These are phyloP conservation scores for Auricularia sp. DNA, from an alignment of 768 basidiomycete genomes.

Conservation along the genomic window DNA sequence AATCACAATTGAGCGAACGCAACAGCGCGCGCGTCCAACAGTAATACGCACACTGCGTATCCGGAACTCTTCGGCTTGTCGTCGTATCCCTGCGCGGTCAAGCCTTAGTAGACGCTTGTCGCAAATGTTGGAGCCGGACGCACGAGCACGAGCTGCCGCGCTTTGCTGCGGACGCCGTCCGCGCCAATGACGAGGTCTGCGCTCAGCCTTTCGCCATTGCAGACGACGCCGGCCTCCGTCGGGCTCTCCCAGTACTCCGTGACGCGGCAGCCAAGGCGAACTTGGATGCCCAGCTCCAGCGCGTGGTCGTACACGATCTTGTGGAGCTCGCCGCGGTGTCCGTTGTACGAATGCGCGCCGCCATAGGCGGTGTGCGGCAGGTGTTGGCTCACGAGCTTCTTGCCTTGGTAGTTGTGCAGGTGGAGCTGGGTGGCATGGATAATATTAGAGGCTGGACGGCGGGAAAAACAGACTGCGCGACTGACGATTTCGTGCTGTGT, in stretches of 20 bases:
- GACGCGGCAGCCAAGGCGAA: constrained; percentile 13
- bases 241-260: constrained; percentile 13
- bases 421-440: constrained; percentile 3
- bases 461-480: not conserved
- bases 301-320: constrained; percentile 14
- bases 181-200: constrained; percentile 18
- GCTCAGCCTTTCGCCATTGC: constrained; percentile 9
- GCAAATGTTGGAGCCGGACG: constrained; percentile 5
- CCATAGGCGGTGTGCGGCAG: constrained; percentile 10
- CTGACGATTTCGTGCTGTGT: constrained; percentile 6
- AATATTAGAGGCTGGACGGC: no score
- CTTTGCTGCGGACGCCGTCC: constrained; percentile 16
- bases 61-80: constrained; percentile 16
- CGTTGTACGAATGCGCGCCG: constrained; percentile 15
- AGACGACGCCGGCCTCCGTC: constrained; percentile 11
- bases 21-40: no score
- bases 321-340: constrained; percentile 19
- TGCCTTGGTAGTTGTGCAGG: constrained; percentile 15
- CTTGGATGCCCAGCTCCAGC: constrained; percentile 12
- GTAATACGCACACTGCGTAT: constrained; percentile 14
- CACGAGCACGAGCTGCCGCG: constrained; percentile 12
- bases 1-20: not conserved
- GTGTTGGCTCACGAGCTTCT: constrained; percentile 13
- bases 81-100: constrained; percentile 11
- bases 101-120: not conserved